These are phyloP conservation scores for Houttuynia cordata DNA, from an alignment of 164 flowering plant genomes.

Conservation along the genomic window DNA sequence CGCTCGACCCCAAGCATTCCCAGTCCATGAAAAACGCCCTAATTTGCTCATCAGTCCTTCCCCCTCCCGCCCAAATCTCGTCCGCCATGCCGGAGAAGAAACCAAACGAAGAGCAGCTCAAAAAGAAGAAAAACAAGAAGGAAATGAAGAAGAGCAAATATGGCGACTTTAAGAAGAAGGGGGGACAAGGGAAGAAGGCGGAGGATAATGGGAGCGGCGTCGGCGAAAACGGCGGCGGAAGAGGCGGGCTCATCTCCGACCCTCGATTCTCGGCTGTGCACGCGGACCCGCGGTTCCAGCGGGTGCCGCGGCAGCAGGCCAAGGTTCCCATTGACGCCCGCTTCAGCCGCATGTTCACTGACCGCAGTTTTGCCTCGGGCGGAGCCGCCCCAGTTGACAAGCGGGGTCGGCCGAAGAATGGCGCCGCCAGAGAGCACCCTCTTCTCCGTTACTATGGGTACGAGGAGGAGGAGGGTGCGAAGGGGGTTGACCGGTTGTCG, in stretches of 20 bases:
- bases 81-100: slow-evolving; percentile 66
- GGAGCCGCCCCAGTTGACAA: slow-evolving; percentile 61
- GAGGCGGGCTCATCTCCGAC: slow-evolving; percentile 17
- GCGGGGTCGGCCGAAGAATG: slow-evolving; percentile 44
- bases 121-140: not conserved
- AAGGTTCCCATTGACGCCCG: slow-evolving; percentile 68
- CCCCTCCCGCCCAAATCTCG: slow-evolving; percentile 8
- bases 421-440: slow-evolving; percentile 13
- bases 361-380: slow-evolving; percentile 32
- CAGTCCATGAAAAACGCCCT: no score
- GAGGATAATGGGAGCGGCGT: not conserved
- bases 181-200: no score
- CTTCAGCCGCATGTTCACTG: slow-evolving; percentile 45
- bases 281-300: slow-evolving; percentile 73
- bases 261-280: slow-evolving; percentile 55
- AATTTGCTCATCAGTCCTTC: no score
- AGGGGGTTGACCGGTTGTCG: not conserved
- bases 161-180: no score
- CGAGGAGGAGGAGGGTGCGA: slow-evolving; percentile 5
- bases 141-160: not conserved
- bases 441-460: slow-evolving; percentile 44
- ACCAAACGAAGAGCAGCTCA: slow-evolving; percentile 13
- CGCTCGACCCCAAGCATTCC: not conserved
- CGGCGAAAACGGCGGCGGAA: no score
- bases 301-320: slow-evolving; percentile 32